phyloP scores from a whole-genome alignment of 129 eudicot genomes.

The Smallanthus sonchifolius region DNA sequence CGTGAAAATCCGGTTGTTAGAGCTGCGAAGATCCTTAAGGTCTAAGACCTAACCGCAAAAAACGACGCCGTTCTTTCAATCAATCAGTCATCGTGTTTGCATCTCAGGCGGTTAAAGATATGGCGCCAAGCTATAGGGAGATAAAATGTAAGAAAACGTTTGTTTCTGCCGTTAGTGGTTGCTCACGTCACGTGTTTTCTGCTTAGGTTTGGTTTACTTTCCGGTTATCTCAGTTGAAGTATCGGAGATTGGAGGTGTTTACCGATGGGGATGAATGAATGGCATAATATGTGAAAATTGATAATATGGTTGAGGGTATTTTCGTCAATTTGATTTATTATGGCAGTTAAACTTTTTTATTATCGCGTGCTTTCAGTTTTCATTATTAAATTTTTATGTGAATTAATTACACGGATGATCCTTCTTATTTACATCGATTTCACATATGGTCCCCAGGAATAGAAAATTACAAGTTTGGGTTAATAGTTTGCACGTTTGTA shows the following conservation, averaged over 20 bases:
- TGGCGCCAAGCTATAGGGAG: conserved; percentile 24
- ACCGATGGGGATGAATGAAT: conserved; percentile 28
- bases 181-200: conserved; percentile 33
- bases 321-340: conserved; percentile 52
- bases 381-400: neutral
- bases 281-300: conserved; percentile 38
- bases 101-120: conserved; percentile 23
- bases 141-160: neutral
- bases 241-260: conserved; percentile 21
- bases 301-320: conserved; percentile 45
- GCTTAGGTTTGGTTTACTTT: conserved; percentile 22
- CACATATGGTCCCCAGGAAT: too few species aligned
- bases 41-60: conserved; percentile 24
- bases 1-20: conserved; percentile 81
- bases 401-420: too few species aligned
- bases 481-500: too few species aligned
- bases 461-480: too few species aligned
- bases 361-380: conserved; percentile 28
- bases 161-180: conserved; percentile 12
- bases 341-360: conserved; percentile 30
- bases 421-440: too few species aligned
- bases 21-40: conserved; percentile 76
- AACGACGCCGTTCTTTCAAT: conserved; percentile 21
- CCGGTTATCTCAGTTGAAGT: conserved; percentile 16
- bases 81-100: conserved; percentile 8